Evolutionary conservation across 148 eudicot species (phyloP), one percentile per base, ranked within the genome.

Genomic region (Silene latifolia): DNA sequence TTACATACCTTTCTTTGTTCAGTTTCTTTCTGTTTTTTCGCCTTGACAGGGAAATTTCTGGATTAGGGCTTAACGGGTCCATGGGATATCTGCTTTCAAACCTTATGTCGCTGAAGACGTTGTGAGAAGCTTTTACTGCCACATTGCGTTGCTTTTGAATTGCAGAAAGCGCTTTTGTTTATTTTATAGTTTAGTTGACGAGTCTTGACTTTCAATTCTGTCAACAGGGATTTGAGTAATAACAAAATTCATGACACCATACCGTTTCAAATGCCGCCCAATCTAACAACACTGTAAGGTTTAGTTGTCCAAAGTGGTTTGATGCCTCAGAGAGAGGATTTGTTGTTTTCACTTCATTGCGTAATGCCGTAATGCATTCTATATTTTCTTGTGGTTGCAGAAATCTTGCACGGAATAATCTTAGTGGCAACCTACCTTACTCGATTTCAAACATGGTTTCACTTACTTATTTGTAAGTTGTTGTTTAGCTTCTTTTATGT

Each of bases 261-360:
- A 69, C 97, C 98, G 6, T 95, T 87, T 81, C 96, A 90, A 77
- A 71, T 95, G 73, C 98, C 98, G 13, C 96, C 97, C 32, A 92
- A 92, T 63, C 86, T 92, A 63, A 95, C 93, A 8, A 83, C 80
- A 84, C 78, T 95, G 98, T 95, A 89, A 83, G 78, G 44, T 71
- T 80, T 65, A n/a, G 54, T 72, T 59, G 63, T 72, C 77, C 71
- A 72, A 61, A 32, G 11, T 64, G 21, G 11, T 65, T 80, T 78
- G 27, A 25, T 51, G 17, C 66, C 57, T 19, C 53, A 69, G 20
- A 74, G 46, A 24, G 48, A 10, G 63, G 42, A 60, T 71, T 27
- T 60, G 11, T 35, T 54, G 71, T 29, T 7, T 75, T 64, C 27
- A 64, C 23, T 56, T 71, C 11, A 63, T 20, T 76, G 59, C 62